A percentile compares a stretch with the other conserved stretches of the same genome.
These are phyloP conservation scores for Fusarium xyrophilum DNA, from an alignment of 2,329 filamentous ascomycete genomes.

Conservation along the genomic window DNA sequence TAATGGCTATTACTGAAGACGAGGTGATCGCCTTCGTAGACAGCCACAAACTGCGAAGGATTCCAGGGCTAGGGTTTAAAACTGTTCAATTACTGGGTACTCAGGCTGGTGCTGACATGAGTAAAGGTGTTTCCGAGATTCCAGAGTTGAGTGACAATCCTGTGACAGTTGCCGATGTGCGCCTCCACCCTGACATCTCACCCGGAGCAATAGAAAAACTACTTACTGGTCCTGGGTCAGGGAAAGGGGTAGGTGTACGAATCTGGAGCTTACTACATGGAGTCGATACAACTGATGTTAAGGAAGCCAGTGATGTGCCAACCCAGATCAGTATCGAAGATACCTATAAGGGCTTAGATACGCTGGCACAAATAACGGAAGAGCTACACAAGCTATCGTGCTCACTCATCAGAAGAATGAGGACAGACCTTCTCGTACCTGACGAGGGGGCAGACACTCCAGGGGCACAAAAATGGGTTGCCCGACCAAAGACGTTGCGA, in stretches of 20 bases:
- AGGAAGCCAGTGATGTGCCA: constrained; percentile 73
- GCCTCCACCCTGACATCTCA: constrained; percentile 67
- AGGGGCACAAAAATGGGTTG: constrained; percentile 68
- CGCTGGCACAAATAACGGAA: constrained; percentile 66
- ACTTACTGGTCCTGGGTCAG: constrained; percentile 72
- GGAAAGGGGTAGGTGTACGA: constrained; percentile 73
- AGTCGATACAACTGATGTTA: constrained; percentile 76
- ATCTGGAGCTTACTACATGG: constrained; percentile 84
- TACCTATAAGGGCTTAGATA: constrained; percentile 78
- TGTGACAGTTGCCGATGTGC: constrained; percentile 71
- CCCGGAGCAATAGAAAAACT: constrained; percentile 71
- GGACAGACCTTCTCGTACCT: constrained; percentile 71
- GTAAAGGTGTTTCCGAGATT: constrained; percentile 43
- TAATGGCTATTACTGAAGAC: constrained; percentile 69
- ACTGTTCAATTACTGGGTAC: constrained; percentile 58
- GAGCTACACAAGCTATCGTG: constrained; percentile 73
- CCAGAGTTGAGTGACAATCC: constrained; percentile 48
- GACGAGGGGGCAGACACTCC: constrained; percentile 49
- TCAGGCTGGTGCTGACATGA: constrained; percentile 54
- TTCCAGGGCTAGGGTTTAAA: constrained; percentile 87
- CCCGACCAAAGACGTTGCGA: constrained; percentile 80
- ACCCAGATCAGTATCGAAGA: constrained; percentile 95
- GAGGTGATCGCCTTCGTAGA: constrained; percentile 75
- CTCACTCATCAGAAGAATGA: constrained; percentile 80
- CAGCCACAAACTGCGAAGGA: constrained; percentile 74